Evolutionary conservation across 2,329 filamentous ascomycete genomes (phyloP).

Genomic region (Verticillium alfalfae): DNA sequence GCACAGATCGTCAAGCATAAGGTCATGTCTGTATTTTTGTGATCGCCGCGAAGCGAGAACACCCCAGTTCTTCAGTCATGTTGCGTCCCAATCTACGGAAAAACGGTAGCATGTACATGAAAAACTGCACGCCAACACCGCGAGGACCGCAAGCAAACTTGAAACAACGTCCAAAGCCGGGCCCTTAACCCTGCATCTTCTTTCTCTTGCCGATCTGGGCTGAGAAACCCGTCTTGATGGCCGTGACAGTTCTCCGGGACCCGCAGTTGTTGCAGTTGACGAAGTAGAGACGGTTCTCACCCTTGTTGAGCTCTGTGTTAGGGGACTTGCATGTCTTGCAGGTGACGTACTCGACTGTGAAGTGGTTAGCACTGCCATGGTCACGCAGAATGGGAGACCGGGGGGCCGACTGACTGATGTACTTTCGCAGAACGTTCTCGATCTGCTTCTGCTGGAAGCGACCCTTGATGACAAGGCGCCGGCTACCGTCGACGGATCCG

Average conservation of each 20-base stretch:
- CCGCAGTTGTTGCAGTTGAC: constrained; percentile 87
- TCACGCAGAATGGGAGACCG: neutral
- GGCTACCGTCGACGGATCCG: constrained; percentile 88
- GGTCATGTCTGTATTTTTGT: neutral
- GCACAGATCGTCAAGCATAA: neutral
- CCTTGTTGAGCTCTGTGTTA: constrained; percentile 95
- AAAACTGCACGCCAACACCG: neutral
- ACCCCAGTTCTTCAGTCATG: neutral
- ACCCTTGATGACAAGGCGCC: constrained; percentile 96
- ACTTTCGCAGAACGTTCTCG: constrained; percentile 92
- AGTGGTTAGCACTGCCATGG: constrained; percentile 19
- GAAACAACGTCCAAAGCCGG: neutral
- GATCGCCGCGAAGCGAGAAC: neutral
- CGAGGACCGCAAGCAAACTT: neutral
- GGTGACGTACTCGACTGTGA: constrained; percentile 85
- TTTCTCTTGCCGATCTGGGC: constrained; percentile 98
- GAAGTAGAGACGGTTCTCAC: constrained; percentile 98
- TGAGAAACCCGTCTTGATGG: constrained; percentile 99
- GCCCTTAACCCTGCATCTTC: constrained; percentile 76
- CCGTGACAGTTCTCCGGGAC: constrained; percentile 81
- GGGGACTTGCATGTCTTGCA: constrained; percentile 97
- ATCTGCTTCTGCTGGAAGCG: constrained; percentile 99
- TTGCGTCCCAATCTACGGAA: neutral
- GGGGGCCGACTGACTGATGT: constrained; percentile 65
- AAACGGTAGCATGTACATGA: neutral